phyloP scores from a whole-genome alignment of 129 eudicot genomes.

The Deinandra increscens region DNA sequence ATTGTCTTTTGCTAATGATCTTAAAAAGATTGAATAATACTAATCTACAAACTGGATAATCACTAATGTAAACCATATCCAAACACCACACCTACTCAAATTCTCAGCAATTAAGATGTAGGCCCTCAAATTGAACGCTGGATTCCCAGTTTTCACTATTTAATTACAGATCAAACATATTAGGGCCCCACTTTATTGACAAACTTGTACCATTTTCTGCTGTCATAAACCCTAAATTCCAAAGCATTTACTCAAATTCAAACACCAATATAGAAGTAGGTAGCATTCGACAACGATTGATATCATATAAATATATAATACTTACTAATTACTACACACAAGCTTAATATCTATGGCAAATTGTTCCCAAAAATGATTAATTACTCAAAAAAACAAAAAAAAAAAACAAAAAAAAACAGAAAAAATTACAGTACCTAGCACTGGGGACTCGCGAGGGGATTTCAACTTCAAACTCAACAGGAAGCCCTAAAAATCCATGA shows the following conservation, averaged over 20 bases:
- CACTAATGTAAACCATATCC: neutral
- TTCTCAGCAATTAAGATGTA: slow-evolving; percentile 8
- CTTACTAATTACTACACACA: neutral
- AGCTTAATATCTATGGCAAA: neutral
- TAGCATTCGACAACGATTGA: slow-evolving; percentile 10
- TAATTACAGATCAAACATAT: neutral
- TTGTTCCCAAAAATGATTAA: neutral
- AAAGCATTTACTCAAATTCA: slow-evolving; percentile 10
- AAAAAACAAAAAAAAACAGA: neutral
- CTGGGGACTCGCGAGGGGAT: slow-evolving; percentile 77
- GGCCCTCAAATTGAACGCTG: slow-evolving; percentile 17
- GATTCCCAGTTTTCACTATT: slow-evolving; percentile 15
- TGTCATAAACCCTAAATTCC: slow-evolving; percentile 28
- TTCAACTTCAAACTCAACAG: slow-evolving; percentile 80
- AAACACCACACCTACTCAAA: neutral
- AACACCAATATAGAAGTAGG: slow-evolving; percentile 20
- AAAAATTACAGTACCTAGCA: slow-evolving; percentile 54
- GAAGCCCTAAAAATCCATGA: slow-evolving; percentile 88
- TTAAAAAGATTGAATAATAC: neutral
- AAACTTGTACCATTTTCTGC: slow-evolving; percentile 7
- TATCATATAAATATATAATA: slow-evolving; percentile 4
- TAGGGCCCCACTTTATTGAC: slow-evolving; percentile 29
- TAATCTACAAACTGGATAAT: neutral
- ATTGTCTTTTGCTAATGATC: neutral
- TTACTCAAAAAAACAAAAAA: neutral